These are phyloP conservation scores for Pulveroboletus sp. DNA, from an alignment of 1,284 basidiomycete genomes.

Conservation along the genomic window DNA sequence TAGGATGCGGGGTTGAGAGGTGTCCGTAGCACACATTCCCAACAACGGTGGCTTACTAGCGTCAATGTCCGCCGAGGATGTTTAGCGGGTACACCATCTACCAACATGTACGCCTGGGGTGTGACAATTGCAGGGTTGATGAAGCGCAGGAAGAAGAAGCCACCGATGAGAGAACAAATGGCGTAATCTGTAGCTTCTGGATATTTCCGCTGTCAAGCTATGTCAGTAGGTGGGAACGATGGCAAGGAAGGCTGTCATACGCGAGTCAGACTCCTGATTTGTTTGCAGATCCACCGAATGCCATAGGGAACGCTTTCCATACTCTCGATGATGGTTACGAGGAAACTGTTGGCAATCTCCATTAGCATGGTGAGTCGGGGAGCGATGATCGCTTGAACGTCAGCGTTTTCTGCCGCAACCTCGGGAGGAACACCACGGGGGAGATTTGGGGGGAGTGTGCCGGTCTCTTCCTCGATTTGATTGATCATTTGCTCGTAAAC, in stretches of 20 bases:
- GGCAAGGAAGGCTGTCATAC: constrained; percentile 47
- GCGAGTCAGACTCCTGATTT: constrained; percentile 93
- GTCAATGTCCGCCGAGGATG: constrained; percentile 95
- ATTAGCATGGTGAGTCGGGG: constrained; percentile 96
- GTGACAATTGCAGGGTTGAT: constrained; percentile 99
- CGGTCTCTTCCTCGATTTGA: constrained; percentile 97
- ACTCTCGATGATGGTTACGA: constrained; percentile 97
- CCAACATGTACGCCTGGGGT: constrained; percentile 99
- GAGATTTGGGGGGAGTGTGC: constrained; percentile 84
- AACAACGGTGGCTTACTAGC: constrained; percentile 53
- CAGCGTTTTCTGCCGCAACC: constrained; percentile 87
- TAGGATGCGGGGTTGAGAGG: constrained; percentile 4
- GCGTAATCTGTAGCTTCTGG: constrained; percentile 97
- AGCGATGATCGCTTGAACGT: constrained; percentile 97
- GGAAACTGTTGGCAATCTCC: constrained; percentile 98
- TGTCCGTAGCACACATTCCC: background rate
- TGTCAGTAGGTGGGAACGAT: constrained; percentile 13
- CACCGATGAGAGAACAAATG: constrained; percentile 97
- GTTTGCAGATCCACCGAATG: constrained; percentile 99
- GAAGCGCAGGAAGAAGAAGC: constrained; percentile 99
- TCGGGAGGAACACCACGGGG: constrained; percentile 93
- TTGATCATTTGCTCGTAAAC: constrained; percentile 99
- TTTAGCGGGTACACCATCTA: constrained; percentile 95
- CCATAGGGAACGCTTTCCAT: constrained; percentile 98
- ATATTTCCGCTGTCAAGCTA: constrained; percentile 80